These are phyloP conservation scores for Acanthamoeba sp. DNA, from an alignment of 208 protist species.

Conservation along the genomic window DNA sequence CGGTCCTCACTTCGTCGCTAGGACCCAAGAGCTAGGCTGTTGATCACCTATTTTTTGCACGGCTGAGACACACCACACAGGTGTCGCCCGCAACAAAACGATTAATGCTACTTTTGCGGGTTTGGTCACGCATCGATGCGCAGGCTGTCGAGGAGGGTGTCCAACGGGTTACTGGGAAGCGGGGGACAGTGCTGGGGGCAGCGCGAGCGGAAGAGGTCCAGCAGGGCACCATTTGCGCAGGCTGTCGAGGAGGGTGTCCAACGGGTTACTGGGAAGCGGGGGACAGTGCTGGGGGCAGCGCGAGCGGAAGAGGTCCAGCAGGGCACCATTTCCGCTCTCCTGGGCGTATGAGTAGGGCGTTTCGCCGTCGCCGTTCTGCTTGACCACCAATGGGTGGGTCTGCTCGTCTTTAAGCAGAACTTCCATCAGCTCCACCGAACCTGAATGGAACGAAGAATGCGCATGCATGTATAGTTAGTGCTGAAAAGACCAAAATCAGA, in stretches of 20 bases:
- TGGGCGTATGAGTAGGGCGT: background rate
- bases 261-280: too few relatives aligned
- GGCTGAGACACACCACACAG: too few relatives aligned
- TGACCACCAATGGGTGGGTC: background rate
- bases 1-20: background rate
- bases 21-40: background rate
- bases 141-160: too few relatives aligned
- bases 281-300: background rate
- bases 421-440: conserved; percentile 19
- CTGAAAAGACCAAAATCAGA: background rate
- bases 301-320: background rate
- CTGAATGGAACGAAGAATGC: background rate
- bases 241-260: too few relatives aligned
- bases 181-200: background rate
- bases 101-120: too few relatives aligned
- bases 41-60: too few relatives aligned
- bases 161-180: too few relatives aligned
- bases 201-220: background rate
- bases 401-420: background rate
- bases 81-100: too few relatives aligned
- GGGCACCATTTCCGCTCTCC: background rate
- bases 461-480: background rate
- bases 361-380: background rate
- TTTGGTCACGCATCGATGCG: too few relatives aligned
- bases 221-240: too few relatives aligned